Conservation (phyloP, 2,329 filamentous ascomycete species). For the Ascochyta lentis region DNA sequence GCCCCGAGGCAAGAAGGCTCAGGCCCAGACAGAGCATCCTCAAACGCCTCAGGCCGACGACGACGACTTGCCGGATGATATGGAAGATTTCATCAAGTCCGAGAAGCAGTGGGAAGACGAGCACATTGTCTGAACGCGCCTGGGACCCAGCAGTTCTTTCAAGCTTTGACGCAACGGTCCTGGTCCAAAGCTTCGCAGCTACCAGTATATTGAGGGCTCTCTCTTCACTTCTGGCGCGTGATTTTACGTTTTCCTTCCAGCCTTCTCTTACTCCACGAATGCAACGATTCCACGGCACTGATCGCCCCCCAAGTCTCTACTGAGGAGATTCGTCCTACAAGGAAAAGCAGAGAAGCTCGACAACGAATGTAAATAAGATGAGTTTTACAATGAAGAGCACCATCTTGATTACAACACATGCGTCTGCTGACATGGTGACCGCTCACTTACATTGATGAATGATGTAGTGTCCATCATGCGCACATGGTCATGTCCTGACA, state of each 20-base stretch:
- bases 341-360: background rate
- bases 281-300: background rate
- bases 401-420: background rate
- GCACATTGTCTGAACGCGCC: background rate
- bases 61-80: conserved; percentile 17
- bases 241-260: background rate
- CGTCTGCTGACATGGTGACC: background rate
- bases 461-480: background rate
- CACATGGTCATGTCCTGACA: background rate
- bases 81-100: conserved; percentile 20
- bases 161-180: background rate
- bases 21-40: background rate
- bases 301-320: background rate
- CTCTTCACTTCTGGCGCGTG: background rate
- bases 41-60: background rate
- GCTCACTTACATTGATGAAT: background rate
- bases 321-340: background rate
- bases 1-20: conserved; percentile 22
- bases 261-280: background rate
- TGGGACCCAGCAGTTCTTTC: background rate
- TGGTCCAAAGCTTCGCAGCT: background rate
- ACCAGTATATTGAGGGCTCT: background rate
- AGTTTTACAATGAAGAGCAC: background rate
- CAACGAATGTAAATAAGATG: background rate
- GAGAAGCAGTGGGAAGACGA: conserved; percentile 10